These are phyloP conservation scores for Suillus discolor DNA, from an alignment of 768 basidiomycete genomes.

Conservation along the genomic window DNA sequence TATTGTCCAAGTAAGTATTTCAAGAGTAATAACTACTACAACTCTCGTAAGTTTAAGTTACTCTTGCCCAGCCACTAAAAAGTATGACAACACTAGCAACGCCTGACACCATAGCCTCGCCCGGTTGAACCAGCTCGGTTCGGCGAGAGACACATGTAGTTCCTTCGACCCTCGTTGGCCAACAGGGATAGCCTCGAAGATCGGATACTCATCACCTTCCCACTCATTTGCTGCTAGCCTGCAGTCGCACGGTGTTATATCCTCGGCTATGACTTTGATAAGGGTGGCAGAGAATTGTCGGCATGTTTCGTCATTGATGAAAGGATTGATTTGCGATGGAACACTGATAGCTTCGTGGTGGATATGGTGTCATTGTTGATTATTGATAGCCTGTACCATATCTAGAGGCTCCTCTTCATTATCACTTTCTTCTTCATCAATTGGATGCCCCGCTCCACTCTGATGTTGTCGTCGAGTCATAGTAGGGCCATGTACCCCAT, in stretches of 20 bases:
- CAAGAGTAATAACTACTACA: too few species aligned
- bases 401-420: not conserved
- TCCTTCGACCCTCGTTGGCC: conserved; percentile 6
- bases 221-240: conserved; percentile 19
- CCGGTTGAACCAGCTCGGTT: too few species aligned
- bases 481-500: conserved; percentile 11
- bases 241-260: conserved; percentile 15
- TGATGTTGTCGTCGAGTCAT: not conserved
- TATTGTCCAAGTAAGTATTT: too few species aligned
- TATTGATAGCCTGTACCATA: not conserved
- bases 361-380: conserved; percentile 7
- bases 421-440: conserved; percentile 9
- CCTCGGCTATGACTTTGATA: not conserved
- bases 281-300: conserved; percentile 7
- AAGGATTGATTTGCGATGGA: conserved; percentile 12
- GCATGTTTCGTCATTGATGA: conserved; percentile 8
- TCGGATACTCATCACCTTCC: conserved; percentile 15
- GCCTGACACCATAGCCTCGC: too few species aligned
- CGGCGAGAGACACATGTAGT: too few species aligned
- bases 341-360: conserved; percentile 7
- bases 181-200: conserved; percentile 13
- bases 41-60: too few species aligned
- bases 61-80: too few species aligned
- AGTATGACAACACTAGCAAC: too few species aligned
- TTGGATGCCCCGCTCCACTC: conserved; percentile 11